Conservation (phyloP, 345 rosid species). For the Camelina sativa region DNA sequence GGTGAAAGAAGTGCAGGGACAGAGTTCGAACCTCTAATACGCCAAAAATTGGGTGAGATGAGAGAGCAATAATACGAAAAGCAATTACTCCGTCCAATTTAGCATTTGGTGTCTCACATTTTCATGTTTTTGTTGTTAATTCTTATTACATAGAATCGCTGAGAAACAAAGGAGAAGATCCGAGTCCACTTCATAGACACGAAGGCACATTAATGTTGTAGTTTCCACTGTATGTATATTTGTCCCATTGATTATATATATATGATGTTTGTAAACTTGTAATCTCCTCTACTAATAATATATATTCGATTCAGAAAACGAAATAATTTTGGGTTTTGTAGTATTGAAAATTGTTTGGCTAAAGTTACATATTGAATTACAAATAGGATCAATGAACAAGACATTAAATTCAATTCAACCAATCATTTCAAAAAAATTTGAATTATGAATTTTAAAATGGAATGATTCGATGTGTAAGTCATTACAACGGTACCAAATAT, state of each 20-base stretch:
- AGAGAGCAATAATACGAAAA: slow-evolving; percentile 37
- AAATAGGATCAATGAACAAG: neutral
- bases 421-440: slow-evolving; percentile 20
- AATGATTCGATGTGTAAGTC: slow-evolving; percentile 40
- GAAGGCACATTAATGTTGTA: slow-evolving; percentile 20
- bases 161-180: slow-evolving; percentile 34
- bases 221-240: slow-evolving; percentile 7
- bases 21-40: slow-evolving; percentile 61
- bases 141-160: slow-evolving; percentile 15
- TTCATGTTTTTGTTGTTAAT: slow-evolving; percentile 2
- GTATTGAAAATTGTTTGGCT: neutral
- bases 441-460: slow-evolving; percentile 13
- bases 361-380: too few species aligned
- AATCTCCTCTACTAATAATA: neutral
- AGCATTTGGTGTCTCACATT: slow-evolving; percentile 17
- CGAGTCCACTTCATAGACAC: slow-evolving; percentile 13
- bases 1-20: slow-evolving; percentile 68
- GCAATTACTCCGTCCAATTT: neutral
- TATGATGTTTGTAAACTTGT: slow-evolving; percentile 13
- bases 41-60: slow-evolving; percentile 66
- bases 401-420: slow-evolving; percentile 20
- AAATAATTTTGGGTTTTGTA: neutral
- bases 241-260: neutral
- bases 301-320: neutral
- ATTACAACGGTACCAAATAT: slow-evolving; percentile 35